Evolutionary conservation across 257 asterid species (phyloP).

Genomic region (Handroanthus guayacan): DNA sequence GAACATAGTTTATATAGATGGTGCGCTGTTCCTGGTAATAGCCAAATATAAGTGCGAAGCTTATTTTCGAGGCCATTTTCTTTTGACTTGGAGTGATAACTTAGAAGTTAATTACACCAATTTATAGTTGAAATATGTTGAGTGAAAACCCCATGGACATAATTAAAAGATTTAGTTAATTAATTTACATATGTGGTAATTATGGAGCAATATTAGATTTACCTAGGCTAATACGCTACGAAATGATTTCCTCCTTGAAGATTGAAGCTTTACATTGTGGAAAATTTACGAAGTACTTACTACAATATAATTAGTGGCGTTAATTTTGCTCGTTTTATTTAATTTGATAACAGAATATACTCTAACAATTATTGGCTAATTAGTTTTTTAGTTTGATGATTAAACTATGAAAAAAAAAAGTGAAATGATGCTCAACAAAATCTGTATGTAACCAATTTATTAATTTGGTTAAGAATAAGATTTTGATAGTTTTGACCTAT

Average conservation of each 20-base stretch:
- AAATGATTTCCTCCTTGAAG: neutral
- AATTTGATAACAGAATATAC: neutral
- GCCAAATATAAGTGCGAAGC: constrained; percentile 15
- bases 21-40: constrained; percentile 52
- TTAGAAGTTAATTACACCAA: neutral
- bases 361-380: neutral
- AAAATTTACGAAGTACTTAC: neutral
- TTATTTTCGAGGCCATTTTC: constrained; percentile 33
- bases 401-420: neutral
- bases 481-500: neutral
- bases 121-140: constrained; percentile 30
- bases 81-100: neutral
- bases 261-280: neutral
- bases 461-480: neutral
- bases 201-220: neutral
- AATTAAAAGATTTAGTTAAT: neutral
- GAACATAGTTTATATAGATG: constrained; percentile 46
- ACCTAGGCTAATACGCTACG: neutral
- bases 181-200: neutral
- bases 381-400: neutral
- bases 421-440: neutral
- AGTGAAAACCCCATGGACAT: neutral
- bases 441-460: neutral
- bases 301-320: neutral
- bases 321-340: neutral